phyloP scores from a whole-genome alignment of 345 rosid genomes.

The Reutealis trisperma region DNA sequence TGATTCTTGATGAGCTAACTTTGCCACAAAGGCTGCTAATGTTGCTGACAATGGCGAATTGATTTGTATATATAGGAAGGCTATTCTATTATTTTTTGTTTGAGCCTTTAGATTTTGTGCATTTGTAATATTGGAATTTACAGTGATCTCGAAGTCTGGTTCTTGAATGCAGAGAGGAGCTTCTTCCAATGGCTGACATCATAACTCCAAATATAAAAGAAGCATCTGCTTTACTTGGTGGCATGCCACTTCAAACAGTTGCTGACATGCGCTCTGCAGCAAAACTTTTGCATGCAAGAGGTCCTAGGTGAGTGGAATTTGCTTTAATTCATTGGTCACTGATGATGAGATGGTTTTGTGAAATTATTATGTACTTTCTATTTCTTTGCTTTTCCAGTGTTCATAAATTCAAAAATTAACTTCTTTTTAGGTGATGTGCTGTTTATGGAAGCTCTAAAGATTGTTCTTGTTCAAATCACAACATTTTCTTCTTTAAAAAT shows the following conservation, averaged over 20 bases:
- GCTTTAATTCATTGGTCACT: neutral
- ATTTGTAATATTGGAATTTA: neutral
- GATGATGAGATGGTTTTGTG: conserved; percentile 2
- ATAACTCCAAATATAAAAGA: conserved; percentile 92
- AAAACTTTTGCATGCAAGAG: conserved; percentile 66
- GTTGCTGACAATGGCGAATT: neutral
- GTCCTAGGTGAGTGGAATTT: conserved; percentile 64
- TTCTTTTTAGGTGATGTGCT: neutral
- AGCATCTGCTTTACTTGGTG: conserved; percentile 85
- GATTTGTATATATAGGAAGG: neutral
- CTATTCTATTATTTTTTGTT: neutral
- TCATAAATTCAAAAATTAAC: neutral
- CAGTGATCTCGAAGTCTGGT: conserved; percentile 9
- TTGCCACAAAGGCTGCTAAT: neutral
- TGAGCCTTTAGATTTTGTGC: neutral
- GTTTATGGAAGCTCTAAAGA: neutral
- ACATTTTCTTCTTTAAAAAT: neutral
- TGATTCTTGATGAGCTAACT: conserved; percentile 10
- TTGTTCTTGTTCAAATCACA: conserved; percentile 2
- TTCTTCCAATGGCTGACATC: conserved; percentile 80
- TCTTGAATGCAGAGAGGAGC: conserved; percentile 63
- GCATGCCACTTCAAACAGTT: conserved; percentile 54
- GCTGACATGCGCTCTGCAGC: conserved; percentile 80
- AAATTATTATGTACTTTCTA: conserved; percentile 4
- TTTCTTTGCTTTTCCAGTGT: neutral